phyloP scores from a whole-genome alignment of 805 yeast genomes.

The Helenozyma baotianmanensis region DNA sequence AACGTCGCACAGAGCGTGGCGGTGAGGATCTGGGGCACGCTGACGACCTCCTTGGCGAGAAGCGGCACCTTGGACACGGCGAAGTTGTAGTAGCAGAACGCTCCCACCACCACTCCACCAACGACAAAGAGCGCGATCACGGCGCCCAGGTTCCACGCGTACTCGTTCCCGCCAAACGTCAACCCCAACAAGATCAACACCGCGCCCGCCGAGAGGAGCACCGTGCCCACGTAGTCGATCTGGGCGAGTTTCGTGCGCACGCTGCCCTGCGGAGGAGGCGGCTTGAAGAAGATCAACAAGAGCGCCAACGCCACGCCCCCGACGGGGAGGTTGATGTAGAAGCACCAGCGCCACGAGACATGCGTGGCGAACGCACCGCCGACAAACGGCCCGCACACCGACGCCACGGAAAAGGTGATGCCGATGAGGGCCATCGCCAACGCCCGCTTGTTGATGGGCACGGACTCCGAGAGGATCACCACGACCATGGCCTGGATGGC shows the following conservation, averaged over 20 bases:
- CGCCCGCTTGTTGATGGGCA: constrained; percentile 40
- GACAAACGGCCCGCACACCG: constrained; percentile 57
- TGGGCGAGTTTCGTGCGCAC: constrained; percentile 32
- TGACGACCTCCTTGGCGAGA: constrained; percentile 39
- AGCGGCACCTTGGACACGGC: constrained; percentile 42
- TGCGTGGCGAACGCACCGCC: constrained; percentile 63
- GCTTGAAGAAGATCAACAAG: constrained; percentile 39
- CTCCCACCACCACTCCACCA: constrained; percentile 35
- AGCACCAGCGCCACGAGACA: constrained; percentile 75
- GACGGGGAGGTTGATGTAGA: constrained; percentile 63
- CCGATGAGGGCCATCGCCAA: constrained; percentile 36
- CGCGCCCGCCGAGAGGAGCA: constrained; percentile 37
- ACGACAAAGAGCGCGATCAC: constrained; percentile 46
- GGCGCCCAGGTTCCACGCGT: constrained; percentile 53
- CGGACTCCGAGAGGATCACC: constrained; percentile 54
- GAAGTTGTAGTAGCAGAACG: constrained; percentile 40
- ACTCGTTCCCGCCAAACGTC: constrained; percentile 51
- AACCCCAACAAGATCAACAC: constrained; percentile 46
- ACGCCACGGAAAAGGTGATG: constrained; percentile 44
- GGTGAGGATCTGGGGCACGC: constrained; percentile 29
- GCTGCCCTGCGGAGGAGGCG: constrained; percentile 42
- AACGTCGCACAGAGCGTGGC: constrained; percentile 34
- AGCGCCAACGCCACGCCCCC: constrained; percentile 48
- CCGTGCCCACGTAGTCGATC: constrained; percentile 49
- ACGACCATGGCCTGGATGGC: constrained; percentile 56